A percentile compares a stretch with the other conserved stretches of the same genome.
Evolutionary conservation across 108 stramenopile species (phyloP).

Genomic region (Cyclotella atomus): DNA sequence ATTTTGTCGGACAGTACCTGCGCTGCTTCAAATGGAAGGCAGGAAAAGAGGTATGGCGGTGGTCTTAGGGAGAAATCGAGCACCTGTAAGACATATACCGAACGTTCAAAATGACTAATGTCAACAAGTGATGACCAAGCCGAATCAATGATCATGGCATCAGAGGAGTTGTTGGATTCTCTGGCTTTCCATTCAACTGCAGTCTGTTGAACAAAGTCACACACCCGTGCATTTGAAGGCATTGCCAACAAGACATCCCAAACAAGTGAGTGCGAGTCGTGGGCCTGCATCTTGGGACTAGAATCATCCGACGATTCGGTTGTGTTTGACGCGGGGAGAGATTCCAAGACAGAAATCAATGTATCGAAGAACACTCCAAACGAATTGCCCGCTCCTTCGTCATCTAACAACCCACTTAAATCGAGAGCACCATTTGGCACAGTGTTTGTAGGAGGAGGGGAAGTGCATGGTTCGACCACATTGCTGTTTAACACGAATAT

Average conservation of each 20-base stretch:
- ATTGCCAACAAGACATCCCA: conserved; percentile 95
- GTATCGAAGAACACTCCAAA: conserved; percentile 71
- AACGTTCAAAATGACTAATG: conserved; percentile 70
- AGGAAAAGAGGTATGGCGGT: conserved; percentile 75
- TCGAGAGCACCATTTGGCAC: conserved; percentile 27
- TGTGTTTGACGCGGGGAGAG: conserved; percentile 46
- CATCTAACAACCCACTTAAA: conserved; percentile 66
- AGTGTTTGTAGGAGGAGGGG: not conserved
- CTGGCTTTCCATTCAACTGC: conserved; percentile 17
- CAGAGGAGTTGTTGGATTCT: conserved; percentile 19
- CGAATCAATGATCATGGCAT: conserved; percentile 77
- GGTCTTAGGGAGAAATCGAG: conserved; percentile 92
- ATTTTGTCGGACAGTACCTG: conserved; percentile 44
- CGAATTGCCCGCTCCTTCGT: conserved; percentile 55
- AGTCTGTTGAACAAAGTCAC: conserved; percentile 58
- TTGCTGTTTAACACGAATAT: conserved; percentile 71
- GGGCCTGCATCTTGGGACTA: conserved; percentile 24
- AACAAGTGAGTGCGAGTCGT: conserved; percentile 70
- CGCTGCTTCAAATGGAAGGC: conserved; percentile 44
- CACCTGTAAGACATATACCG: conserved; percentile 93
- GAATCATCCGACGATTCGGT: conserved; percentile 12
- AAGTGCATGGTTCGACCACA: not conserved
- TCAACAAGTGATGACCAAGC: conserved; percentile 79
- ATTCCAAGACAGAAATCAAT: conserved; percentile 69
- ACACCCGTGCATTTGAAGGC: conserved; percentile 84